Base-by-base conservation (phyloP, 345 rosid species). In the Populus euphratica region DNA sequence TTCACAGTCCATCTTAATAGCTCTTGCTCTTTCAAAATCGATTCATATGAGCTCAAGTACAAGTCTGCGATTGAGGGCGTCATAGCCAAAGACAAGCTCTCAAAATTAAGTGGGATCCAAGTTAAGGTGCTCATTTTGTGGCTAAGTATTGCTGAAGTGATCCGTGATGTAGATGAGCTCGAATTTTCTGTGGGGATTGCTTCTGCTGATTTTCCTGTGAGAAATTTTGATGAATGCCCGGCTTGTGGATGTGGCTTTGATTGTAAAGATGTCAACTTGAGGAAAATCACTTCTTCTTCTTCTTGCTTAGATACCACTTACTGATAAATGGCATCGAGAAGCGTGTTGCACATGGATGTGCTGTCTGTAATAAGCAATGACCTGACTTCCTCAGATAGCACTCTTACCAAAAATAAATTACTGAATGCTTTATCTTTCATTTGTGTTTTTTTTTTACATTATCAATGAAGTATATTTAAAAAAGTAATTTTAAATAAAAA, bases 221-320 rank as follows among this genome's bases (percentile, higher is more conserved):
- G 56, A 36, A 83, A 77, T 49, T 86, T 87, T n/a, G n/a, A 43
- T 5, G 90, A 85, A 76, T 73, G 73, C 36, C 86, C 88, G 6
- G 68, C 84, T 11, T 87, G 90, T 61, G 90, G 90, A 41, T 86
- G 90, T 47, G 89, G 90, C 25, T 87, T 87, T 44, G 87, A 81
- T 38, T 89, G 89, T 66, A 77, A 68, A 17, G 75, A 52, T 47
- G 77, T 4, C 1, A 36, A 18, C 31, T 64, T 43, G 21, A 76
- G 72, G 70, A 56, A 49, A 72, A n/a, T 21, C 18, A 72, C 14
- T 4, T 27, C 33, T 5, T 69, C 59, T 0, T 56, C 21, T 38
- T 4, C 23, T n/a, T 36, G 2, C 1, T 5, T 7, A 25, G 49
- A 25, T 10, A 20, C 21, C 41, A 11, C 2, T 29, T 25, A 27